Evolutionary conservation across 208 protist genomes (phyloP), one percentile per base, ranked within the genome.

Genomic region (Acanthamoeba castellanii): DNA sequence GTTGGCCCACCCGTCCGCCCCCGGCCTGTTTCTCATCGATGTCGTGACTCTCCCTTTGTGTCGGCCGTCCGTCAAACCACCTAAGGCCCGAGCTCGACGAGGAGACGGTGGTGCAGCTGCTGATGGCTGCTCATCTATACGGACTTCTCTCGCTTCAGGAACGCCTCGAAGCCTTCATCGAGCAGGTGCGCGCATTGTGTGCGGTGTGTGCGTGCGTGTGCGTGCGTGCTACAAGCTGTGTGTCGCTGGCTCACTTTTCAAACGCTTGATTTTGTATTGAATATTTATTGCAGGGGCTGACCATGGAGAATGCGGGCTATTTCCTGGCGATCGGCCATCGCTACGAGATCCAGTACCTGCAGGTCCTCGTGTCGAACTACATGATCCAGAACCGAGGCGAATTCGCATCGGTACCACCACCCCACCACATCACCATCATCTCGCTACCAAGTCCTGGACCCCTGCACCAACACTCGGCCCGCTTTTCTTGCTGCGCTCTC

Each of bases 81-180:
- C 22, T 27, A 11, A 85, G 45, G 37, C 18, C 30, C 5, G 76
- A 85, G 14, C 16, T 85, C 37, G 11, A 85, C 8, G 76, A 85
- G 37, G 76, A 85, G 20, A 85, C 16, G 7, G 76, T 85, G 18
- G 76, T 85, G 25, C 20, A 85, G 76, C 76, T 85, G 1, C 22
- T 85, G 76, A 85, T 85, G 76, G 37, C 34, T 25, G 76, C 76
- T 27, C 16, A 85, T 50, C 76, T n/a, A 13, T 85, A 85, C 76
- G 45, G 18, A 0, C 9, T 85, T 20, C 25, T 85, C 14, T 50
- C 76, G 18, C 45, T 85, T 25, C 76, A 85, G 25, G 76, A 85
- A 50, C 45, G 37, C 25, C 37, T 11, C 14, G 76, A 85, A 32
- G 32, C 37, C 30, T 85, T 85, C 45, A 85, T 85, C 2, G 76